Conservation (phyloP, 2,329 filamentous ascomycete species). For the Didymella pomorum region DNA sequence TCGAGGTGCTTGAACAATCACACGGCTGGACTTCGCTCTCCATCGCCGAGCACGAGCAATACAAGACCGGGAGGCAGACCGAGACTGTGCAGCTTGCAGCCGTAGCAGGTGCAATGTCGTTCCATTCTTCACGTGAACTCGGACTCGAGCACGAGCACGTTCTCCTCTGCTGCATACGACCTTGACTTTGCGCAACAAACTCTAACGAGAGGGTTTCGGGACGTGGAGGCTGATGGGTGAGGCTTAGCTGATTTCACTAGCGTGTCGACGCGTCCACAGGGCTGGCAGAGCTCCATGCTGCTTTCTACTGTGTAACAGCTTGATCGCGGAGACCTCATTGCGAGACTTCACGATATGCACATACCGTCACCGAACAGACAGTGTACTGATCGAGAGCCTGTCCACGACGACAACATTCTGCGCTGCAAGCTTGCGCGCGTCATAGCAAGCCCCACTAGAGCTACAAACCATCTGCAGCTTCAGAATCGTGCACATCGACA, state of each 20-base stretch:
- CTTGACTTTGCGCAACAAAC: background rate
- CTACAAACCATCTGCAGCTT: constrained; percentile 11
- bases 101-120: background rate
- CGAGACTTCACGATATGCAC: background rate
- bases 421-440: constrained; percentile 8
- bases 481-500: constrained; percentile 1
- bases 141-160: background rate
- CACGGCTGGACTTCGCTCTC: background rate
- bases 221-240: background rate
- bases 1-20: background rate
- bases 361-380: background rate
- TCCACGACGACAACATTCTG: background rate
- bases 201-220: background rate
- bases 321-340: background rate
- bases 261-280: constrained; percentile 1
- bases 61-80: constrained; percentile 5
- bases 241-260: constrained; percentile 1
- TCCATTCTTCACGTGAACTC: background rate
- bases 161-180: background rate
- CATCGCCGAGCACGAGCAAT: background rate
- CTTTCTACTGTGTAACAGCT: background rate
- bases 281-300: background rate
- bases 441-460: constrained; percentile 20
- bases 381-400: background rate
- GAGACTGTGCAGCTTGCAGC: background rate